phyloP scores from a whole-genome alignment of 1,284 basidiomycete genomes.

The Polyporus tsugae region DNA sequence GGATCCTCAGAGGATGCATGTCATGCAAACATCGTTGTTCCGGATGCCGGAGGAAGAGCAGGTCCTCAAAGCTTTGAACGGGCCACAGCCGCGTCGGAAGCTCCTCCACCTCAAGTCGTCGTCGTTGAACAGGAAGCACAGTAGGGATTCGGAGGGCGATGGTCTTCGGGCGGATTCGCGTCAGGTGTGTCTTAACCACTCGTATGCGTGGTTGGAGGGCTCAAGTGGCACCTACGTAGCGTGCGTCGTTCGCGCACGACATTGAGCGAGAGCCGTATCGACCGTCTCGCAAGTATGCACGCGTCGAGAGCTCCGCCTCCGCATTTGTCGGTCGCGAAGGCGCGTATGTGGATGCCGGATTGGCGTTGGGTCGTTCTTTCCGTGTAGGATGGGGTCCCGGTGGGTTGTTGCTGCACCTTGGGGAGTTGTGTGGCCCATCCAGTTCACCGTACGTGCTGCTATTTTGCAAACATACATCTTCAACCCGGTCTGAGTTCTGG shows the following conservation, averaged over 20 bases:
- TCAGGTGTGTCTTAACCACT: conserved; percentile 56
- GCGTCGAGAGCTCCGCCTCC: conserved; percentile 72
- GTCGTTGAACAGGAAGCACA: conserved; percentile 67
- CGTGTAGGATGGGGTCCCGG: conserved; percentile 91
- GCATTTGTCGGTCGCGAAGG: conserved; percentile 71
- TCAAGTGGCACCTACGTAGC: conserved; percentile 49
- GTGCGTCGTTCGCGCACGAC: conserved; percentile 80
- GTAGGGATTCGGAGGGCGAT: conserved; percentile 79
- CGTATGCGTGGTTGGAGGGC: conserved; percentile 22
- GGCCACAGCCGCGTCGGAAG: conserved; percentile 49
- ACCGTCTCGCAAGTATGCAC: conserved; percentile 76
- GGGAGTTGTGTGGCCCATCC: conserved; percentile 68
- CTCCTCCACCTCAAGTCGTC: conserved; percentile 41
- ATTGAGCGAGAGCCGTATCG: conserved; percentile 68
- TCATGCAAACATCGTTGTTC: conserved; percentile 93
- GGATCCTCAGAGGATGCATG: conserved; percentile 85
- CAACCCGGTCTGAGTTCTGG: background rate
- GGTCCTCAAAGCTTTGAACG: conserved; percentile 58
- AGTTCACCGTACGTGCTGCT: conserved; percentile 51
- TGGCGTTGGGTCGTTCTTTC: conserved; percentile 89
- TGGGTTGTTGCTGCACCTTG: conserved; percentile 81
- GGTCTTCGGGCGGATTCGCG: conserved; percentile 68
- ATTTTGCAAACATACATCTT: background rate
- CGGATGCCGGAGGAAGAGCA: conserved; percentile 75
- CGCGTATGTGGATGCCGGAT: conserved; percentile 80